Conservation (phyloP, 2,329 filamentous ascomycete genomes). For the Myriosclerotinia duriaeana region DNA sequence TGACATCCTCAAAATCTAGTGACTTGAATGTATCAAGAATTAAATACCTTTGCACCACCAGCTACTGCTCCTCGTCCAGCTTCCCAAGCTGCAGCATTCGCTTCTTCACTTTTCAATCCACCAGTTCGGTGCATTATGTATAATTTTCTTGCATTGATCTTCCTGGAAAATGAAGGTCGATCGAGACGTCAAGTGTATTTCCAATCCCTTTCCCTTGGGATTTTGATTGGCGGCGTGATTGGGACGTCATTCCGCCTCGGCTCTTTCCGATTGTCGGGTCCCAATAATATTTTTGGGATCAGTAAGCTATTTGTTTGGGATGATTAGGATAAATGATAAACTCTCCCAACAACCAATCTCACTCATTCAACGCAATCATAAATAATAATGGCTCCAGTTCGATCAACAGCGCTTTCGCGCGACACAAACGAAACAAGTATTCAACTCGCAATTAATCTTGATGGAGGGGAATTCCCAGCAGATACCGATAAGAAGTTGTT, state of each 20-base stretch:
- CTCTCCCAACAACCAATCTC: background rate
- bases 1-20: constrained; percentile 3
- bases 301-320: background rate
- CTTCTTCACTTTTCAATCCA: constrained; percentile 63
- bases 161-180: constrained; percentile 15
- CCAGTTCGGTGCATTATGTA: constrained; percentile 52
- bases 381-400: constrained; percentile 39
- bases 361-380: background rate
- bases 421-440: constrained; percentile 99
- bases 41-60: constrained; percentile 62
- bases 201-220: too few species aligned
- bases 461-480: constrained; percentile 76
- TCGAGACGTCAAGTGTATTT: constrained; percentile 8
- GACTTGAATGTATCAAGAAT: background rate
- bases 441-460: constrained; percentile 85
- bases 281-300: constrained; percentile 15
- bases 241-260: constrained; percentile 21
- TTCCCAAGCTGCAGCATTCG: constrained; percentile 68
- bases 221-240: constrained; percentile 12
- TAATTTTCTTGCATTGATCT: constrained; percentile 24
- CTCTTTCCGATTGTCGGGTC: constrained; percentile 23
- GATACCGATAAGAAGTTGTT: constrained; percentile 59
- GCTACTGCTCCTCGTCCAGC: constrained; percentile 64
- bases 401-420: constrained; percentile 77
- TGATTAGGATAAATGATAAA: background rate